Evolutionary conservation across 2,329 filamentous ascomycete genomes (phyloP).

Genomic region (Macroventuria anomochaeta): DNA sequence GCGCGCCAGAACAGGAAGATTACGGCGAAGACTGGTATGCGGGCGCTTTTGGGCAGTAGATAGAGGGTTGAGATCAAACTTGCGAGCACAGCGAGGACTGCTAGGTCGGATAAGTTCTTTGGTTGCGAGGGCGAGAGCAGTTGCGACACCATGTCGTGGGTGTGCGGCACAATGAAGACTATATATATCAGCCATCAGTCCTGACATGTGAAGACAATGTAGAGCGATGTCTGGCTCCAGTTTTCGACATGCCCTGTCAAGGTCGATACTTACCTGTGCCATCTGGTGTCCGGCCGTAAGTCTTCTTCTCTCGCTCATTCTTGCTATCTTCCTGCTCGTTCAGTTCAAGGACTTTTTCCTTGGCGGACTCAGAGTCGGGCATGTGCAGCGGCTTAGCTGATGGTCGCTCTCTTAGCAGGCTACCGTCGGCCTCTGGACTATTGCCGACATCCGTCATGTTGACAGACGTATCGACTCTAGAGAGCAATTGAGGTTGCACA

Average conservation of each 20-base stretch:
- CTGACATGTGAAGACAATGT: constrained; percentile 6
- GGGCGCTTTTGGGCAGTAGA: constrained; percentile 70
- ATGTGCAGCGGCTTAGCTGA: constrained; percentile 40
- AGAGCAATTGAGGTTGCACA: constrained; percentile 25
- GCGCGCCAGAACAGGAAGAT: constrained; percentile 92
- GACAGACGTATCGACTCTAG: constrained; percentile 19
- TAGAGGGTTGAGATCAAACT: constrained; percentile 77
- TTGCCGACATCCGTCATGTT: constrained; percentile 37
- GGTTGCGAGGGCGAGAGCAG: constrained; percentile 92
- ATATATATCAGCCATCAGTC: constrained; percentile 28
- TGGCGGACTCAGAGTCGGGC: constrained; percentile 47
- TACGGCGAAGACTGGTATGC: constrained; percentile 78
- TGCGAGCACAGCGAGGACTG: constrained; percentile 79
- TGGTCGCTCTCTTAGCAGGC: constrained; percentile 40
- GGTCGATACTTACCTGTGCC: constrained; percentile 74
- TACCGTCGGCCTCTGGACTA: constrained; percentile 33
- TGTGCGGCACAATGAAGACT: constrained; percentile 96
- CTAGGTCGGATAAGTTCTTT: constrained; percentile 87
- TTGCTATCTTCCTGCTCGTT: constrained; percentile 57
- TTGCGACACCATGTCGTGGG: constrained; percentile 99
- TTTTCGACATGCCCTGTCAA: not conserved
- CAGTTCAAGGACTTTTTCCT: constrained; percentile 57
- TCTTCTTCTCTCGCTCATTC: constrained; percentile 70
- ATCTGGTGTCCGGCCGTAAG: constrained; percentile 88
- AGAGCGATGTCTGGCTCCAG: not conserved